Evolutionary conservation across 306 rosid species (phyloP).

Genomic region (Astragalus glycyphyllos): DNA sequence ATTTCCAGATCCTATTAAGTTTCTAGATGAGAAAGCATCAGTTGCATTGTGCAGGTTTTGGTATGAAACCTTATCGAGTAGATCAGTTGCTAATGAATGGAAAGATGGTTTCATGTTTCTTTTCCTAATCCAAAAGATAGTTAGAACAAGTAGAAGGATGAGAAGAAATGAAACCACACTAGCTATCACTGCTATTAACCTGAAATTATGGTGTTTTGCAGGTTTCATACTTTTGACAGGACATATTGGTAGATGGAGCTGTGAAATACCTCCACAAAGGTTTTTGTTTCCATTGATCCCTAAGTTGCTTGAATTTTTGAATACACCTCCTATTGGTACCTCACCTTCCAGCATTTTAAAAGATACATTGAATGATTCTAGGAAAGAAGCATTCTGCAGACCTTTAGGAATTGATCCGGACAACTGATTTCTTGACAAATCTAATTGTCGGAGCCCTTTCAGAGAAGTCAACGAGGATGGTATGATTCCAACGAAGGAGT

Average conservation of each 20-base stretch:
- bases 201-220: conserved; percentile 1
- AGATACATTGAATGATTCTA: conserved; percentile 31
- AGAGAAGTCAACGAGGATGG: conserved; percentile 39
- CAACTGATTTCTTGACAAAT: conserved; percentile 25
- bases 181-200: neutral
- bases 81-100: neutral
- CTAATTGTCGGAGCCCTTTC: conserved; percentile 27
- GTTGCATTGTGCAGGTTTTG: conserved; percentile 1
- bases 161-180: conserved; percentile 19
- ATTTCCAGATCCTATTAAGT: conserved; percentile 46
- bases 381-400: neutral
- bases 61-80: conserved; percentile 8
- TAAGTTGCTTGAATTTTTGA: neutral
- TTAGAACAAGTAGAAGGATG: neutral
- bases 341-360: conserved; percentile 41
- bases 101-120: neutral
- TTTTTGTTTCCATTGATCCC: neutral
- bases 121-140: conserved; percentile 11
- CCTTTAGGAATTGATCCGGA: conserved; percentile 31
- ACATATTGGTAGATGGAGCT: conserved; percentile 26
- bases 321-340: conserved; percentile 35
- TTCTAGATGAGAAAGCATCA: conserved; percentile 1
- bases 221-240: conserved; percentile 4
- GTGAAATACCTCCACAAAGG: conserved; percentile 1
- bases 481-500: conserved; percentile 38